Evolutionary conservation across 1,284 basidiomycete species (phyloP).

Genomic region (Cystobasidium sp.): DNA sequence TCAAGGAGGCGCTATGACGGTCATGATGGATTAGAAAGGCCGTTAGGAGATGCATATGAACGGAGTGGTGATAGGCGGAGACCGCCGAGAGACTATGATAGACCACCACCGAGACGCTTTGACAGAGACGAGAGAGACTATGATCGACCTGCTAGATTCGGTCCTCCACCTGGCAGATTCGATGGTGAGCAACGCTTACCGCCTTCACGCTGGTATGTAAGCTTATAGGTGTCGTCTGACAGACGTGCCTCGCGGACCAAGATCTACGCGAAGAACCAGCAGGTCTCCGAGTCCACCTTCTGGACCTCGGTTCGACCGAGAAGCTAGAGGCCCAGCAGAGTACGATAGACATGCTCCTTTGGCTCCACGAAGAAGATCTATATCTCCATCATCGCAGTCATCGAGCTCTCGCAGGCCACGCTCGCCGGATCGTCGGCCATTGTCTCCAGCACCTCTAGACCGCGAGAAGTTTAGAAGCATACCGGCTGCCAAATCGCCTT

Average conservation of each 20-base stretch:
- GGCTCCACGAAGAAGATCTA: neutral
- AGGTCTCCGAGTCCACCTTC: conserved; percentile 11
- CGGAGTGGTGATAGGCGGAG: conserved; percentile 2
- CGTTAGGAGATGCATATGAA: conserved; percentile 18
- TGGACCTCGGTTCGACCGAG: neutral
- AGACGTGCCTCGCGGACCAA: conserved; percentile 22
- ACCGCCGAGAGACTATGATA: conserved; percentile 12
- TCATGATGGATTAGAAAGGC: conserved; percentile 19
- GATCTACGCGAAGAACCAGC: conserved; percentile 4
- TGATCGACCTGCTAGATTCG: conserved; percentile 16
- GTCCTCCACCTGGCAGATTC: conserved; percentile 8
- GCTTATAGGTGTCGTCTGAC: no score
- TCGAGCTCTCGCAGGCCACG: conserved; percentile 16
- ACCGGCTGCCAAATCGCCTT: conserved; percentile 15
- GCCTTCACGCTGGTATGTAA: neutral
- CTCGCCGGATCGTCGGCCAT: conserved; percentile 3
- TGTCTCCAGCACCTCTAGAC: conserved; percentile 20
- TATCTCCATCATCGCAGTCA: conserved; percentile 24
- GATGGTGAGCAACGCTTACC: conserved; percentile 1
- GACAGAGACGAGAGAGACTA: conserved; percentile 19
- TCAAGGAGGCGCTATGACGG: conserved; percentile 11
- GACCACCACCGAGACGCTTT: conserved; percentile 10
- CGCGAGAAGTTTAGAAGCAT: neutral
- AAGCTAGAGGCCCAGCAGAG: neutral
- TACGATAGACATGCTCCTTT: conserved; percentile 4